A percentile compares a stretch with the other conserved stretches of the same genome.
Conservation (phyloP, 129 eudicot genomes). For the Tanacetum coccineum region DNA sequence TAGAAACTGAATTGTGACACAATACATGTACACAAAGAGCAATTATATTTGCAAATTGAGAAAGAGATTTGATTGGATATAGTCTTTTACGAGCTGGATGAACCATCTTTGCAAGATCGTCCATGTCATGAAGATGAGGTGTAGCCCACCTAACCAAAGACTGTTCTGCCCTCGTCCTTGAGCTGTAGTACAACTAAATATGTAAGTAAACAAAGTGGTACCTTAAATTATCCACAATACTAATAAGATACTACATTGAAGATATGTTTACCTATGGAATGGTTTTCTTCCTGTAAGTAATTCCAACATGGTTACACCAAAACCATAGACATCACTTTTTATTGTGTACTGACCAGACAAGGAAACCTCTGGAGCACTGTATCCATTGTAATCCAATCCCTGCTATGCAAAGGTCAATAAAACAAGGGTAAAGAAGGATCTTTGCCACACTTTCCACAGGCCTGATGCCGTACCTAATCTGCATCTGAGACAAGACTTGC, state of each 20-base stretch:
- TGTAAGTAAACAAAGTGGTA: neutral
- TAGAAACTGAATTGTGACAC: neutral
- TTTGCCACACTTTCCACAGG: neutral
- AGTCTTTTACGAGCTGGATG: slow-evolving; percentile 52
- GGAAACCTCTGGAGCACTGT: slow-evolving; percentile 60
- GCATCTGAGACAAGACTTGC: slow-evolving; percentile 71
- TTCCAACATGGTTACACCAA: slow-evolving; percentile 72
- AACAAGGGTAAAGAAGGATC: neutral
- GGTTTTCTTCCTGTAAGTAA: slow-evolving; percentile 67
- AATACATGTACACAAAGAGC: slow-evolving; percentile 60
- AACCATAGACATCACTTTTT: slow-evolving; percentile 66
- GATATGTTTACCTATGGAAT: slow-evolving; percentile 43
- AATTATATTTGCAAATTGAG: slow-evolving; percentile 69
- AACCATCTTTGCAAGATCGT: slow-evolving; percentile 69
- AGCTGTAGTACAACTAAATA: slow-evolving; percentile 25
- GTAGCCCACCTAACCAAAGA: slow-evolving; percentile 67
- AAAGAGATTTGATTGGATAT: slow-evolving; percentile 62
- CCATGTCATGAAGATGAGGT: slow-evolving; percentile 82
- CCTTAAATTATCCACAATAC: neutral
- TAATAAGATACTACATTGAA: neutral
- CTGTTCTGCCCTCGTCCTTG: slow-evolving; percentile 62
- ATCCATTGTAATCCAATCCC: slow-evolving; percentile 38
- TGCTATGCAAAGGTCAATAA: slow-evolving; percentile 9
- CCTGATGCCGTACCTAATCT: slow-evolving; percentile 57
- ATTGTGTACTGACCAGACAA: slow-evolving; percentile 43